Evolutionary conservation across 1,139 yeast species (phyloP), one percentile per base, ranked within the genome.

Genomic region (Blastobotrys malaysiensis): DNA sequence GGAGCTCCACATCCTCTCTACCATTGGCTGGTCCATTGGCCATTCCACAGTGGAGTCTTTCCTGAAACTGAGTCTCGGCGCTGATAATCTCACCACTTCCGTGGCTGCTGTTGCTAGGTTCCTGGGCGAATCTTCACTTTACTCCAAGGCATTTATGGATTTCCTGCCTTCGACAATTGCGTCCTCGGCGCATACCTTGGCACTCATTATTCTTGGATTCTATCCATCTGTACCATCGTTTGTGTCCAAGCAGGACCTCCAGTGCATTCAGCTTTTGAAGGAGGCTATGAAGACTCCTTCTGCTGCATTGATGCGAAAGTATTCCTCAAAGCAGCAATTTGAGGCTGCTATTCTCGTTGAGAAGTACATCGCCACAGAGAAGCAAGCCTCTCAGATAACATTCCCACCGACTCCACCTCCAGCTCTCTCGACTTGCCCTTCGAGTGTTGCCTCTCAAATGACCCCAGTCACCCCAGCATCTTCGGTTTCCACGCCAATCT

Each of bases 1-100:
- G 98, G 98, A 93, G 73, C 83, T 84, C 73, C 98, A 93, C 71
- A 86, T 93, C 46, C 76, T 93, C 55, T 77, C 84, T 56, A 91
- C 98, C 1, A 74, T 93, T 53, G 88, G 88, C 57, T 93, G 98
- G 98, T 75, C 81, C n/a, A 72, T 88, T 52, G 81, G 84, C 49
- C 85, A 81, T 59, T 84, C 87, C 24, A 73, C 77, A 13, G 64
- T 69, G 21, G 77, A 74, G 58, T 64, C 72, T 48, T 65, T 68
- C 64, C 64, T 69, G 53, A 67, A 68, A 47, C 59, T 64, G 27
- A 60, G 68, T 55, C 59, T 61, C 27, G 69, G 59, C 43, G 63
- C 60, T 39, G 59, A 59, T 36, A 47, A 53, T 52, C 59, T 57
- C 47, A 63, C 67, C 16, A 59, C 69, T 5, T 31, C 39, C 3